These are phyloP conservation scores for Trichoderma sp. DNA, from an alignment of 2,329 filamentous ascomycete species.

Conservation along the genomic window DNA sequence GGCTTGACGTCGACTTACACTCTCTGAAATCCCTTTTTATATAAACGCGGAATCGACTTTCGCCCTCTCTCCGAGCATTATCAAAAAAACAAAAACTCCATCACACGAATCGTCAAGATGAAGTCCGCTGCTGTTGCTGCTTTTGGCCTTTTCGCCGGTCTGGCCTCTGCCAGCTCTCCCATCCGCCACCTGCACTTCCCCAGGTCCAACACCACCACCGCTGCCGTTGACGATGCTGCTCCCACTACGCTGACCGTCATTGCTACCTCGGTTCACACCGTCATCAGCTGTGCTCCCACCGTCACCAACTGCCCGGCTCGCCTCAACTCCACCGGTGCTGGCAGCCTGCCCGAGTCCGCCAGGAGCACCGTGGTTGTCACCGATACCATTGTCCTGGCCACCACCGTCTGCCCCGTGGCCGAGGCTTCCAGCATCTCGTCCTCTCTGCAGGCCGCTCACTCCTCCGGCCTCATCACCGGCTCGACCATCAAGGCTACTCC, in stretches of 20 bases:
- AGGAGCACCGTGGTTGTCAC: constrained; percentile 37
- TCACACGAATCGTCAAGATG: constrained; percentile 13
- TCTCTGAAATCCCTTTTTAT: constrained; percentile 25
- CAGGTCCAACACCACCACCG: constrained; percentile 29
- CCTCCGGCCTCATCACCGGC: constrained; percentile 39
- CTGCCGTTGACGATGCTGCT: constrained; percentile 22
- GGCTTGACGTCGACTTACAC: constrained; percentile 20
- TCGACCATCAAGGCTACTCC: constrained; percentile 35
- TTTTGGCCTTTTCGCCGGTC: constrained; percentile 17
- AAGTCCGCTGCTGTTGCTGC: constrained; percentile 18
- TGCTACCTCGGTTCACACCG: constrained; percentile 54
- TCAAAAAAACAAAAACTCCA: not conserved
- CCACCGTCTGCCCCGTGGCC: constrained; percentile 46
- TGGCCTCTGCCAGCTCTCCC: constrained; percentile 20
- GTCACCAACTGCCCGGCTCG: constrained; percentile 55
- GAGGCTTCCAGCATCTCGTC: constrained; percentile 43
- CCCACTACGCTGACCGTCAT: constrained; percentile 49
- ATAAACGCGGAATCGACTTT: constrained; percentile 36
- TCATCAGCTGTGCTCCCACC: constrained; percentile 57
- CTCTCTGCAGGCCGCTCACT: constrained; percentile 37
- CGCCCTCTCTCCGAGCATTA: constrained; percentile 22
- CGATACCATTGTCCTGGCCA: constrained; percentile 40
- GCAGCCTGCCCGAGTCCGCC: constrained; percentile 37
- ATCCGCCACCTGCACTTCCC: constrained; percentile 20
- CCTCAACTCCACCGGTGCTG: constrained; percentile 32